phyloP scores from a whole-genome alignment of 2,329 filamentous ascomycete genomes.

The Nemania sp. region DNA sequence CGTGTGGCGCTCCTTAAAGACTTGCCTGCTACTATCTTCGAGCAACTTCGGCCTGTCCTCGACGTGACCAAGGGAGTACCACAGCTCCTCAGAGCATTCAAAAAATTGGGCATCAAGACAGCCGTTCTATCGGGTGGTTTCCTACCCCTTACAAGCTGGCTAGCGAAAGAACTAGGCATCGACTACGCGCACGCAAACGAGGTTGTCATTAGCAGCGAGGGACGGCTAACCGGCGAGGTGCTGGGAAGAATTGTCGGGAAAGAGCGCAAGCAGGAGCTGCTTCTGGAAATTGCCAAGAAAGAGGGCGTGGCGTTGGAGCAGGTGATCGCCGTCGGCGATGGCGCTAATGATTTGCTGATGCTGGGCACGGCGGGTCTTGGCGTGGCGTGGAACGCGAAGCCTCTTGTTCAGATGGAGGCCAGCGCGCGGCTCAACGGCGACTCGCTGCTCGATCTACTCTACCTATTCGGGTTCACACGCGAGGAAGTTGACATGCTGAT shows the following conservation, averaged over 20 bases:
- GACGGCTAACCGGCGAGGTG: conserved; percentile 77
- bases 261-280: conserved; percentile 77
- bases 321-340: conserved; percentile 81
- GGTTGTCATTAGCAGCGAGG: conserved; percentile 71
- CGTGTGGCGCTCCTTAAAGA: conserved; percentile 85
- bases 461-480: conserved; percentile 77
- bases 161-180: conserved; percentile 82
- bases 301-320: conserved; percentile 75
- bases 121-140: conserved; percentile 95
- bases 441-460: conserved; percentile 77
- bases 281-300: conserved; percentile 76
- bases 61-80: conserved; percentile 85
- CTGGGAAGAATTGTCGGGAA: conserved; percentile 79
- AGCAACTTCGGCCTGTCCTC: conserved; percentile 78
- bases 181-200: conserved; percentile 93
- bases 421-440: conserved; percentile 77
- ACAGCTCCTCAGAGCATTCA: conserved; percentile 79
- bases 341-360: conserved; percentile 86
- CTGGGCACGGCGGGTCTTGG: conserved; percentile 80
- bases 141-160: conserved; percentile 86
- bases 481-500: conserved; percentile 69
- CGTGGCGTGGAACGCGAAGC: conserved; percentile 87
- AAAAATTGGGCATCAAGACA: conserved; percentile 83
- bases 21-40: conserved; percentile 81
- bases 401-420: conserved; percentile 82